Evolutionary conservation across 2,329 filamentous ascomycete species (phyloP), one percentile per base, ranked within the genome.

Genomic region (Pseudopithomyces chartarum): DNA sequence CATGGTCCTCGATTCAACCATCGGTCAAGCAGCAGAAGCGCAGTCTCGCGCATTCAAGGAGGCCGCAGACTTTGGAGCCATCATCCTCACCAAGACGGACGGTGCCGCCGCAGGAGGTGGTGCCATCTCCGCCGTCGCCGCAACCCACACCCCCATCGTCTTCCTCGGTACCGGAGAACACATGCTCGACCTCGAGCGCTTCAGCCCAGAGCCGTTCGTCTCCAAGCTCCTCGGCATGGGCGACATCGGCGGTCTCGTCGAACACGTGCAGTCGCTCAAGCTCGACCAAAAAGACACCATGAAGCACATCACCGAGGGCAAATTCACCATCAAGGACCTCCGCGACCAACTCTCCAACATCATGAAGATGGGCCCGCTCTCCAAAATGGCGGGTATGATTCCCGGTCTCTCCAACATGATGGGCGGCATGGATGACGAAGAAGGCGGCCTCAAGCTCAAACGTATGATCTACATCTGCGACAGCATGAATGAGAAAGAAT

Each of bases 401-500:
- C 95, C 95, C 0, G 95, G 95, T 26, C 89, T 99, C 76, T 90
- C 90, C 65, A 90, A 90, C 71, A 89, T 98, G 84, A 98, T 97
- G 86, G 89, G 91, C 52, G 92, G 92, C 38, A 95, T 98, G 85
- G 93, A 98, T 72, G 96, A 99, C 72, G 94, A 98, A 70, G 95
- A 98, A 71, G 94, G 94, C n/a, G 87, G 88, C 53, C 81, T 89
- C 68, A 97, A 98, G 78, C 85, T 99, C 23, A 96, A 96, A 78
- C 89, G 95, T 60, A 99, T 99, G 95, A 92, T 99, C 66, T 98
- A 96, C 80, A 97, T 99, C 58, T 97, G 93, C 80, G 95, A 99
- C 79, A 94, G 90, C 61, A 99, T 99, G 95, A 98, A 94, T 0
- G 87, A 91, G 20, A 96, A 96, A 73, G 95, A 99, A 74, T 87